These are phyloP conservation scores for Citeromyces hawaiiensis DNA, from an alignment of 1,139 yeast genomes.

Conservation along the genomic window DNA sequence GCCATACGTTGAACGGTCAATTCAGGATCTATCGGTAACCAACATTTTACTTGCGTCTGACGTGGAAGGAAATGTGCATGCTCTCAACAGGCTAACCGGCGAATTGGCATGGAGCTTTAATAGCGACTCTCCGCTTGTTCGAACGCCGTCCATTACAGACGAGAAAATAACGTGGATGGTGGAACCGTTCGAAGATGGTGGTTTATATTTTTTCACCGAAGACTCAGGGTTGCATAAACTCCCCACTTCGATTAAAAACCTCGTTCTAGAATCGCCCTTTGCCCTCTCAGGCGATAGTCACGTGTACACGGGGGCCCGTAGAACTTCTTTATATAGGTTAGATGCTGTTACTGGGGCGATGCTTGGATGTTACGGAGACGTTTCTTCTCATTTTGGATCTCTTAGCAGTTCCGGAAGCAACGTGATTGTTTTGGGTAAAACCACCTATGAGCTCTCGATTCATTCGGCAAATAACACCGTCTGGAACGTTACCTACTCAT, in stretches of 20 bases:
- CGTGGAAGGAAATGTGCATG: constrained; percentile 82
- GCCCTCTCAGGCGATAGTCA: constrained; percentile 73
- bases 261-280: constrained; percentile 78
- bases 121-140: constrained; percentile 35
- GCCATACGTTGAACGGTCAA: constrained; percentile 3
- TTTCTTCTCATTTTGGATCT: constrained; percentile 3
- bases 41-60: constrained; percentile 63
- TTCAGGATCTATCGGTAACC: constrained; percentile 42
- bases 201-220: constrained; percentile 75
- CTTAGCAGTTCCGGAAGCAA: constrained; percentile 6
- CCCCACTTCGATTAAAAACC: constrained; percentile 69
- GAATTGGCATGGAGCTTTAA: constrained; percentile 66
- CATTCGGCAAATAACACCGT: constrained; percentile 53
- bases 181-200: constrained; percentile 83
- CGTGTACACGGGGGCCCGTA: constrained; percentile 76
- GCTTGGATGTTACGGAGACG: constrained; percentile 53
- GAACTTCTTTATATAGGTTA: constrained; percentile 63
- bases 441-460: constrained; percentile 46
- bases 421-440: constrained; percentile 35
- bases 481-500: constrained; percentile 82
- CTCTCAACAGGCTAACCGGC: constrained; percentile 68
- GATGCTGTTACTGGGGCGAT: constrained; percentile 69
- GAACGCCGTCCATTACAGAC: constrained; percentile 16
- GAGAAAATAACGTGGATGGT: constrained; percentile 56
- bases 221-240: constrained; percentile 65